phyloP scores from a whole-genome alignment of 495 filamentous ascomycete genomes.

The Neurospora sp. region DNA sequence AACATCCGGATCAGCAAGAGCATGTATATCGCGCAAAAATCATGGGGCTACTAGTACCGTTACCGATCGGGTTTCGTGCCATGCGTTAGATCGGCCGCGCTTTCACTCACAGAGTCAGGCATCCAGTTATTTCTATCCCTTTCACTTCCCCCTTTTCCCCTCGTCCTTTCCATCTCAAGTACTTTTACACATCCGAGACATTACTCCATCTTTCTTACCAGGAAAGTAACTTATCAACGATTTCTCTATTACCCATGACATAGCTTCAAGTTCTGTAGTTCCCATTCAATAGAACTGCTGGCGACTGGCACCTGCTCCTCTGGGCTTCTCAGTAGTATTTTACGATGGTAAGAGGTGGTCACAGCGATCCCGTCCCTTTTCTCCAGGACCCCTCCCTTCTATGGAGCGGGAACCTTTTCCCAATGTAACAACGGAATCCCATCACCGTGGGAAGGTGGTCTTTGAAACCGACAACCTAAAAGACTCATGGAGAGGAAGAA shows the following conservation, averaged over 20 bases:
- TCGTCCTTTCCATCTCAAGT: background rate
- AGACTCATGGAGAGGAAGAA: background rate
- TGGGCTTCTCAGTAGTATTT: background rate
- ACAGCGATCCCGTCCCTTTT: background rate
- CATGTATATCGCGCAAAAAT: background rate
- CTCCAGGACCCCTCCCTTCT: background rate
- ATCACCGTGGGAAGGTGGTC: background rate
- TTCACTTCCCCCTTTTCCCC: background rate
- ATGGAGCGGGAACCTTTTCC: background rate
- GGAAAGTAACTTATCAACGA: background rate
- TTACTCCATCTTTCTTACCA: background rate
- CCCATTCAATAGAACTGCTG: background rate
- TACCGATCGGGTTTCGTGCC: background rate
- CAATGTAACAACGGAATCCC: background rate
- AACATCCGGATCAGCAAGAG: background rate
- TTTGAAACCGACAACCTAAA: background rate
- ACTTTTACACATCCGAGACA: background rate
- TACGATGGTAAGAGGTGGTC: background rate
- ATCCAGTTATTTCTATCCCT: background rate
- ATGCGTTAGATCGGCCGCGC: background rate
- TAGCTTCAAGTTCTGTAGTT: background rate
- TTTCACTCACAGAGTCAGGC: background rate
- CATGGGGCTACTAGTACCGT: background rate
- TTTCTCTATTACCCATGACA: background rate
- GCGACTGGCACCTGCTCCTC: background rate